Conservation (phyloP, 768 basidiomycete species). For the Tulasnella sp. region DNA sequence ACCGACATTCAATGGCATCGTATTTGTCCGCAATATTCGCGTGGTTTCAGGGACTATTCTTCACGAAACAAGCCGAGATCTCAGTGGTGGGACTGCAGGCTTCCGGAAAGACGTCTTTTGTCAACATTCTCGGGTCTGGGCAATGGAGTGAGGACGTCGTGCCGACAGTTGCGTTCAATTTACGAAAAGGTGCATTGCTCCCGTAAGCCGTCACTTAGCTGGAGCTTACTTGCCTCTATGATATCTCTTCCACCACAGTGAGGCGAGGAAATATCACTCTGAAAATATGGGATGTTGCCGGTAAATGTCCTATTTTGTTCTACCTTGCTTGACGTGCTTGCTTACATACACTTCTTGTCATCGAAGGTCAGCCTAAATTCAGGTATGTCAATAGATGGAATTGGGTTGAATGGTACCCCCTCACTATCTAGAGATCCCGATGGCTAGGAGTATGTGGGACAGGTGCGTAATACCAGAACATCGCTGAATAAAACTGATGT, state of each 20-base stretch:
- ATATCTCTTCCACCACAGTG: constrained; percentile 28
- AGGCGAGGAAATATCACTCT: constrained; percentile 81
- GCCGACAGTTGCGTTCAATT: constrained; percentile 88
- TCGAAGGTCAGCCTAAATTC: constrained; percentile 79
- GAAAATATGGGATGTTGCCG: constrained; percentile 94
- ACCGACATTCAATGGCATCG: constrained; percentile 27
- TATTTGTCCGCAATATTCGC: constrained; percentile 44
- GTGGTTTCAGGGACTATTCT: constrained; percentile 63
- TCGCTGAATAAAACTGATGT: no score
- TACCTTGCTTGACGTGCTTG: no score
- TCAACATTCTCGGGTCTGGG: constrained; percentile 71
- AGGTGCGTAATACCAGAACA: no score
- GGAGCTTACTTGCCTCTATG: neutral
- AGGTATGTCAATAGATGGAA: no score
- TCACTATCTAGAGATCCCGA: no score
- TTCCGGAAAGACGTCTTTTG: constrained; percentile 90
- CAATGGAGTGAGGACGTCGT: constrained; percentile 97
- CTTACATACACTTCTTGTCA: no score
- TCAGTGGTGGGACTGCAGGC: constrained; percentile 92
- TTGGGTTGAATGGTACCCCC: no score
- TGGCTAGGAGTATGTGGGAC: constrained; percentile 91
- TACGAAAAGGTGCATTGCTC: constrained; percentile 44
- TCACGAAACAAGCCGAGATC: constrained; percentile 77
- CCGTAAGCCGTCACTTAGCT: no score
- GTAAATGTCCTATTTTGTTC: constrained; percentile 30